Conservation (phyloP, 371 early-diverging fungal species). For the Mucor indicus region DNA sequence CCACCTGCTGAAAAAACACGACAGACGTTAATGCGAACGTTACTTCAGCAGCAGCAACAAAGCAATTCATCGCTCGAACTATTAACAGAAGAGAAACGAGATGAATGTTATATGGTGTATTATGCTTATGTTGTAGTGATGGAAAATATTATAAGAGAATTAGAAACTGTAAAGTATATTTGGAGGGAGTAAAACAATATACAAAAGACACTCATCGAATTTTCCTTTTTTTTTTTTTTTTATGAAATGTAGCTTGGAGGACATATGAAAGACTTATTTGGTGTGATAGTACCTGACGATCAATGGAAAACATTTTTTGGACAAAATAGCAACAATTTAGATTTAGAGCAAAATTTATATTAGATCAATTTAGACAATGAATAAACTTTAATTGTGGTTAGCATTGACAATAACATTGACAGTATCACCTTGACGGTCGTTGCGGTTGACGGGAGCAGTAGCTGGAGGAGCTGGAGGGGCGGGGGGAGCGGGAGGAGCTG, state of each 20-base stretch:
- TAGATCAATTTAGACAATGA: background rate
- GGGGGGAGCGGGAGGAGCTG: background rate
- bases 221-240: background rate
- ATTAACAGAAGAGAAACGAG: conserved; percentile 33
- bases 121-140: conserved; percentile 76
- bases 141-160: conserved; percentile 75
- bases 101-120: conserved; percentile 72
- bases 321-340: conserved; percentile 7
- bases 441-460: background rate
- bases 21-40: conserved; percentile 37
- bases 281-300: conserved; percentile 37
- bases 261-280: conserved; percentile 43
- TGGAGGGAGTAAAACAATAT: background rate
- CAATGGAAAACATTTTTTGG: conserved; percentile 43
- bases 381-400: background rate
- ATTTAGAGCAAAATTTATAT: conserved; percentile 16
- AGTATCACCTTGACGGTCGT: background rate
- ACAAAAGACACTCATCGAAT: background rate
- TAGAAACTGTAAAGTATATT: conserved; percentile 41
- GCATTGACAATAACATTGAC: background rate
- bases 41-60: no score
- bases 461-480: background rate
- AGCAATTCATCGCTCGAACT: background rate
- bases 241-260: conserved; percentile 25
- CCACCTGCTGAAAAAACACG: conserved; percentile 65